A percentile compares a stretch with the other conserved stretches of the same genome.
Conservation (phyloP, 2,329 filamentous ascomycete species). For the Epichloe amarillans region DNA sequence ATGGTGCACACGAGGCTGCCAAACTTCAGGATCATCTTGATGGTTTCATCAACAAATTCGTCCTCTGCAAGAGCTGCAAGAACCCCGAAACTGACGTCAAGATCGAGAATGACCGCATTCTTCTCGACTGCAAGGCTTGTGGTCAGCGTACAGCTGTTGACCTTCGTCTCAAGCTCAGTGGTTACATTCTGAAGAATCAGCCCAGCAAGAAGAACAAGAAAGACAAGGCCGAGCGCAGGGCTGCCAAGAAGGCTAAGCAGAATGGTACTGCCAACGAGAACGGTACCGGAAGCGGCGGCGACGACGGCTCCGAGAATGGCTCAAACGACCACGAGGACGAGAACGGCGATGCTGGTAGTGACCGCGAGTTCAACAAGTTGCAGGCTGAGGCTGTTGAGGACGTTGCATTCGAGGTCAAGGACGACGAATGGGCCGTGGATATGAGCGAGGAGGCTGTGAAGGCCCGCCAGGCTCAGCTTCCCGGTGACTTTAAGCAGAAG, state of each 20-base stretch:
- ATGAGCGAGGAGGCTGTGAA: constrained; percentile 92
- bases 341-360: constrained; percentile 59
- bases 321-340: constrained; percentile 34
- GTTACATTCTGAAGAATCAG: constrained; percentile 94
- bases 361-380: constrained; percentile 84
- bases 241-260: constrained; percentile 80
- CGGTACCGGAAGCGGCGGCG: constrained; percentile 46
- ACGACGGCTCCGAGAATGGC: constrained; percentile 36
- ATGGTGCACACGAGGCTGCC: constrained; percentile 85
- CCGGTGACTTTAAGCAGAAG: constrained; percentile 88
- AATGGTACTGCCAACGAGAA: constrained; percentile 47
- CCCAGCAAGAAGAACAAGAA: constrained; percentile 82
- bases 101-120: constrained; percentile 85
- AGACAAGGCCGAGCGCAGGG: constrained; percentile 86
- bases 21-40: constrained; percentile 98
- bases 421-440: constrained; percentile 92
- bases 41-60: constrained; percentile 96
- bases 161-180: constrained; percentile 85
- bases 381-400: constrained; percentile 41
- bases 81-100: constrained; percentile 95
- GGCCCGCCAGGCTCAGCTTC: constrained; percentile 83
- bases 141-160: constrained; percentile 88
- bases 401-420: constrained; percentile 51
- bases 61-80: constrained; percentile 99
- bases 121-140: constrained; percentile 97